These are phyloP conservation scores for Metroxylon sagu DNA, from an alignment of 176 grass and related monocot genomes.

Conservation along the genomic window DNA sequence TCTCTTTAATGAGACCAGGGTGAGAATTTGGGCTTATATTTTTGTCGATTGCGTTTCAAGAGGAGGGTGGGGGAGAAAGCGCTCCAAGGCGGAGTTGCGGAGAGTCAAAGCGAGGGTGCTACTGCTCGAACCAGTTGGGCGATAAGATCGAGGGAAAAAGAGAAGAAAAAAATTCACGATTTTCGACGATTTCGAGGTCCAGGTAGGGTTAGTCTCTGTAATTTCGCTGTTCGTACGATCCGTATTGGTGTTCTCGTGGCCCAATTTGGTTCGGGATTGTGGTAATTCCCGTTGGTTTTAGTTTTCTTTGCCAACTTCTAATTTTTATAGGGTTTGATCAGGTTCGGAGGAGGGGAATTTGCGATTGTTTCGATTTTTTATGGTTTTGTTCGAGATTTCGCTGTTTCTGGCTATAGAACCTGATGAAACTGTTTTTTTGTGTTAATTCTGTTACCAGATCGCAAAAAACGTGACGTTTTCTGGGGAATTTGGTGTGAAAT, in stretches of 20 bases:
- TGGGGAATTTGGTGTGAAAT: too few species aligned
- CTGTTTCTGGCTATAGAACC: neutral
- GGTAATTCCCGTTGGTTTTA: neutral
- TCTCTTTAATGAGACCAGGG: too few species aligned
- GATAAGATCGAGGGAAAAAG: neutral
- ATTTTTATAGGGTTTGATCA: neutral
- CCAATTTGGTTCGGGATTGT: neutral
- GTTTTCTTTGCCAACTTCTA: neutral
- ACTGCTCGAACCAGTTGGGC: neutral
- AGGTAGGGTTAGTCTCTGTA: neutral
- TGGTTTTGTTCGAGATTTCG: neutral
- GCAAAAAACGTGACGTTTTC: too few species aligned
- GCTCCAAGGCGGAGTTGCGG: constrained; percentile 6
- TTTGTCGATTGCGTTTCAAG: neutral
- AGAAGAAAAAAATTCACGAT: neutral
- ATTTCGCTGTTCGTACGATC: neutral
- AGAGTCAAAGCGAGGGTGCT: constrained; percentile 15
- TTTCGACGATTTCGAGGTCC: neutral
- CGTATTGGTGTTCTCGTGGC: neutral
- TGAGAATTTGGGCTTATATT: too few species aligned
- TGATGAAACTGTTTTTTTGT: neutral
- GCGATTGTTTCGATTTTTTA: too few species aligned
- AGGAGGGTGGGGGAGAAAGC: constrained; percentile 8
- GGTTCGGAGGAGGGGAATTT: neutral
- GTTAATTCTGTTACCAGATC: too few species aligned